These are phyloP conservation scores for Carex arenaria DNA, from an alignment of 202 grass and related monocot species.

Conservation along the genomic window DNA sequence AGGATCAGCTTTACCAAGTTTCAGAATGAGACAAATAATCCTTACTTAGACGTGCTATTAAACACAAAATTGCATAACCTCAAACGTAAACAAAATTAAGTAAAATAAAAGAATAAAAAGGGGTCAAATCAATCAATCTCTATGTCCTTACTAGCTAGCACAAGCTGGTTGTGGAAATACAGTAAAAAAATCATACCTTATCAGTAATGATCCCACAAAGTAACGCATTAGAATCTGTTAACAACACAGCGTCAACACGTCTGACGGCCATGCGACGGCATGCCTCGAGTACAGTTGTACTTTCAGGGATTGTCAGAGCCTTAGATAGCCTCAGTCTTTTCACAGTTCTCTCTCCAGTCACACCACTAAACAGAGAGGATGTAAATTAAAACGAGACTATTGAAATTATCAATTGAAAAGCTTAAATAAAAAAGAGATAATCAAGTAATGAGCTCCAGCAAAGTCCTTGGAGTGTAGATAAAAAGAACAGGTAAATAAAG, in stretches of 20 bases:
- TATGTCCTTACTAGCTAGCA: background rate
- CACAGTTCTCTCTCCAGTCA: constrained; percentile 73
- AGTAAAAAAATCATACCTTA: constrained; percentile 48
- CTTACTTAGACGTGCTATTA: background rate
- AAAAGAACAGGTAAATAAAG: background rate
- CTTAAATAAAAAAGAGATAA: background rate
- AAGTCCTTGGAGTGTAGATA: background rate
- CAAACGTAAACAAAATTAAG: background rate
- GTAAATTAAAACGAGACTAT: background rate
- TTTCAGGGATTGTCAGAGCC: constrained; percentile 93
- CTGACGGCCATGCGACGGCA: constrained; percentile 80
- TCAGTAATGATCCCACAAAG: constrained; percentile 96
- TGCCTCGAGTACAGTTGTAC: constrained; percentile 64
- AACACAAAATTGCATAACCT: background rate
- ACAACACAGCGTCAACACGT: constrained; percentile 71
- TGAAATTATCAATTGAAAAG: background rate
- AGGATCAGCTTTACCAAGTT: background rate
- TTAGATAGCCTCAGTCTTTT: constrained; percentile 88
- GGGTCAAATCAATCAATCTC: background rate
- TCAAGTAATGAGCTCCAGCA: background rate
- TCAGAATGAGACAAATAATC: background rate
- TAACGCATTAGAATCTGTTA: constrained; percentile 90
- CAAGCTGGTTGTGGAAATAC: background rate
- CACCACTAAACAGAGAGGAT: constrained; percentile 7
- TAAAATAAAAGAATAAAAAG: background rate